phyloP scores from a whole-genome alignment of 495 filamentous ascomycete species.

The Talaromyces liani region DNA sequence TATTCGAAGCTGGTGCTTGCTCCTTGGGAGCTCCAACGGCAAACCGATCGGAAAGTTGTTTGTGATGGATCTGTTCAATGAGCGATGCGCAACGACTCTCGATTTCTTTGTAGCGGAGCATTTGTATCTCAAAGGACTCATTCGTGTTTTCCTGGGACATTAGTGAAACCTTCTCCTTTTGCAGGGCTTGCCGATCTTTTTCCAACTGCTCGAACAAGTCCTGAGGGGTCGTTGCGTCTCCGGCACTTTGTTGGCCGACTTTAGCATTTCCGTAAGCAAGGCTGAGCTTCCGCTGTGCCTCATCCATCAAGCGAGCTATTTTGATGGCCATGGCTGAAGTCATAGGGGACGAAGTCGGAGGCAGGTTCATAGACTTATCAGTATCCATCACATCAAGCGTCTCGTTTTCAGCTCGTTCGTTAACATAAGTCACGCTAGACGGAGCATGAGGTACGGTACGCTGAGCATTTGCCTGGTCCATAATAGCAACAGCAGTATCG shows the following conservation, averaged over 20 bases:
- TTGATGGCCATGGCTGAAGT: constrained; percentile 31
- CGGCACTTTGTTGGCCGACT: constrained; percentile 27
- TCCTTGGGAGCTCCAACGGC: constrained; percentile 10
- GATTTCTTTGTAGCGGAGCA: constrained; percentile 29
- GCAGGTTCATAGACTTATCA: constrained; percentile 12
- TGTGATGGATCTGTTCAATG: constrained; percentile 33
- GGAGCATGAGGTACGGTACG: constrained; percentile 32
- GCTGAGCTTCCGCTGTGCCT: constrained; percentile 37
- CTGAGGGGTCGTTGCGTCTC: constrained; percentile 35
- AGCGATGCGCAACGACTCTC: constrained; percentile 31
- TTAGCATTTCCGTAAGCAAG: constrained; percentile 34
- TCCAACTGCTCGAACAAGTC: constrained; percentile 38
- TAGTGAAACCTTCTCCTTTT: constrained; percentile 23
- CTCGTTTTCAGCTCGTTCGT: constrained; percentile 33
- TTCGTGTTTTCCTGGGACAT: constrained; percentile 25
- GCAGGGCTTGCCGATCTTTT: constrained; percentile 35
- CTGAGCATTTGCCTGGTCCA: constrained; percentile 30
- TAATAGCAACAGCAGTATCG: constrained; percentile 69
- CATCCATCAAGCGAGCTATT: constrained; percentile 36
- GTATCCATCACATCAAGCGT: not conserved
- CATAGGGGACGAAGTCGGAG: constrained; percentile 20
- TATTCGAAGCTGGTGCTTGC: not conserved
- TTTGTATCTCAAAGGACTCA: constrained; percentile 23
- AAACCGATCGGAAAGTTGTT: constrained; percentile 21
- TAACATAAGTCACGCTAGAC: constrained; percentile 37